phyloP scores from a whole-genome alignment of 2,329 filamentous ascomycete genomes.

The Claviceps arundinis region DNA sequence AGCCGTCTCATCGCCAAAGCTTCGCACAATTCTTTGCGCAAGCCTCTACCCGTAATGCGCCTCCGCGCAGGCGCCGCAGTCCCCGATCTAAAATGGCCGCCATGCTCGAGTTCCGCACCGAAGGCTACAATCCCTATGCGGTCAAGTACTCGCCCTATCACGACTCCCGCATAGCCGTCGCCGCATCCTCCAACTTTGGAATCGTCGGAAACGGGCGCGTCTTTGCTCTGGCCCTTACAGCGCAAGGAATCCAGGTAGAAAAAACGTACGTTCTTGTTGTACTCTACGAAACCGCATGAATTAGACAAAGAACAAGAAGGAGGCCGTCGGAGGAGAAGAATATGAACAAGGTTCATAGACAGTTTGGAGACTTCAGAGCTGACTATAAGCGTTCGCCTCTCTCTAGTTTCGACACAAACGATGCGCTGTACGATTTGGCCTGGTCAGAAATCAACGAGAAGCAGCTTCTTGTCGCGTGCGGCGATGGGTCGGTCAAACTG shows the following conservation, averaged over 20 bases:
- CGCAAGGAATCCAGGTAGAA: constrained; percentile 70
- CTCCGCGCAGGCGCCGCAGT: constrained; percentile 5
- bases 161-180: constrained; percentile 84
- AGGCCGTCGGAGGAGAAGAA: too few species aligned
- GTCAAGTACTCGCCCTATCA: constrained; percentile 99
- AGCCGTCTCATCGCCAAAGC: background rate
- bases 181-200: constrained; percentile 86
- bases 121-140: constrained; percentile 89
- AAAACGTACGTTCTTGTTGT: constrained; percentile 47
- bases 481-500: constrained; percentile 88
- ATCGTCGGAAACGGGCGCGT: constrained; percentile 91
- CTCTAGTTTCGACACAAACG: constrained; percentile 82
- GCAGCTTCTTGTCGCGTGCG: constrained; percentile 77
- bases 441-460: constrained; percentile 97
- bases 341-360: background rate
- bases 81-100: constrained; percentile 25
- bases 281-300: too few species aligned
- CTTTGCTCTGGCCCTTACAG: constrained; percentile 70
- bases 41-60: constrained; percentile 9
- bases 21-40: background rate
- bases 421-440: constrained; percentile 84
- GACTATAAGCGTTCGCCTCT: background rate
- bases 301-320: background rate
- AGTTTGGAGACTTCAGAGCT: background rate
- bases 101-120: constrained; percentile 91